Evolutionary conservation across 768 basidiomycete species (phyloP), one percentile per base, ranked within the genome.

Genomic region (Trametopsis cervina): DNA sequence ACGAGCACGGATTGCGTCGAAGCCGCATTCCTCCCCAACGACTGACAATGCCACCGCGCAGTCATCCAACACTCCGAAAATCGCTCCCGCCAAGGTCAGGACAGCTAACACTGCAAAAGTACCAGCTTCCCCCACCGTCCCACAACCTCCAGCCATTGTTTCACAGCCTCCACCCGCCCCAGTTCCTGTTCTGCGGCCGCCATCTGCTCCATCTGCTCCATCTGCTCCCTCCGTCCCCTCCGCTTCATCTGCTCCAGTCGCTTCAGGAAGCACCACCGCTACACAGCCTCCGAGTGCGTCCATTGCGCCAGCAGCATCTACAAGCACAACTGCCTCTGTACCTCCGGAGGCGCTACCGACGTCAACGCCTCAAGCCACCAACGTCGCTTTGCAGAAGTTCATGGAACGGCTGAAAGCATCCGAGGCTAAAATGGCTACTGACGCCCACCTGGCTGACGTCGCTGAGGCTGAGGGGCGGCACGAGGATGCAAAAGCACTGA

Each of bases 31-130:
- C 35, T 23, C 43, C 11, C 49, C 42, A 3, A 50, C 15, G 12
- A 25, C 35, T 11, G 23, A 22, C 5, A 37, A 40, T 24, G 18
- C 42, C 4, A n/a, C 42, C 12, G 38, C 29, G 20, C 46, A 40
- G 39, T 33, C 39, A 18, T 40, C 39, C 15, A 38, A 15, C 33
- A 46, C 45, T 15, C 45, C 45, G 20, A 46, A 46, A 35, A 10
- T 38, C 9, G 12, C 10, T 4, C 43, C 23, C 4, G 23, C 43
- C 20, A 33, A 23, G 4, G 24, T 29, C 15, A 33, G 4, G 33
- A 12, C n/a, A 26, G 7, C 29, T 12, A 12, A 35, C 33, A n/a
- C n/a, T n/a, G n/a, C n/a, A n/a, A n/a, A n/a, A 18, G 9, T 18
- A 40, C 7, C n/a, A 10, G 39, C 39, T 18, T 9, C 39, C 7